These are phyloP conservation scores for Talaromyces borbonicus DNA, from an alignment of 495 filamentous ascomycete genomes.

Conservation along the genomic window DNA sequence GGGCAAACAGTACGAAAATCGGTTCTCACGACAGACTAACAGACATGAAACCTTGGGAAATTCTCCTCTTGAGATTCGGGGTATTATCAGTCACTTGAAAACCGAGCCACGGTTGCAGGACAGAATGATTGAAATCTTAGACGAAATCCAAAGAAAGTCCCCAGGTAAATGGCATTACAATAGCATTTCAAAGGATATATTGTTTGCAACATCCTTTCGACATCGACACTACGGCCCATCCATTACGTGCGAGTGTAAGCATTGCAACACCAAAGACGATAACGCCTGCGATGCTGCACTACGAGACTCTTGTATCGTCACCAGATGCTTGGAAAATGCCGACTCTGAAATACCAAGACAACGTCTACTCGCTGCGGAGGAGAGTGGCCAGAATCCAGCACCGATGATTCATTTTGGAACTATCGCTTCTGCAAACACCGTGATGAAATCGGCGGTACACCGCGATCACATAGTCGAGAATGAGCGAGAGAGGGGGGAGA, in stretches of 20 bases:
- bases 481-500: constrained; percentile 1
- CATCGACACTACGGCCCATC: constrained; percentile 12
- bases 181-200: constrained; percentile 8
- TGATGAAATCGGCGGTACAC: constrained; percentile 21
- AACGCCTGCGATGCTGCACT: not conserved
- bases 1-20: constrained; percentile 18
- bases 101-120: not conserved
- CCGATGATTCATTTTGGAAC: constrained; percentile 14
- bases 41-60: constrained; percentile 15
- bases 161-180: constrained; percentile 9
- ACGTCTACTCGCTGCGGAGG: not conserved
- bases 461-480: constrained; percentile 13
- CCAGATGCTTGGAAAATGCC: constrained; percentile 5
- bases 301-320: constrained; percentile 3
- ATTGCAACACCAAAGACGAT: constrained; percentile 5
- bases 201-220: constrained; percentile 12
- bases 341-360: not conserved
- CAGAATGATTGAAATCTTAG: not conserved
- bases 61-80: constrained; percentile 19
- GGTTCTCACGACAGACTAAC: constrained; percentile 14
- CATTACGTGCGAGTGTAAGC: constrained; percentile 7
- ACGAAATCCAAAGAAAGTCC: not conserved
- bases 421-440: constrained; percentile 19
- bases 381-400: not conserved
- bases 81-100: constrained; percentile 11